Base-by-base conservation (phyloP, 805 yeast species). In the Grigorovia yakushimaensis region DNA sequence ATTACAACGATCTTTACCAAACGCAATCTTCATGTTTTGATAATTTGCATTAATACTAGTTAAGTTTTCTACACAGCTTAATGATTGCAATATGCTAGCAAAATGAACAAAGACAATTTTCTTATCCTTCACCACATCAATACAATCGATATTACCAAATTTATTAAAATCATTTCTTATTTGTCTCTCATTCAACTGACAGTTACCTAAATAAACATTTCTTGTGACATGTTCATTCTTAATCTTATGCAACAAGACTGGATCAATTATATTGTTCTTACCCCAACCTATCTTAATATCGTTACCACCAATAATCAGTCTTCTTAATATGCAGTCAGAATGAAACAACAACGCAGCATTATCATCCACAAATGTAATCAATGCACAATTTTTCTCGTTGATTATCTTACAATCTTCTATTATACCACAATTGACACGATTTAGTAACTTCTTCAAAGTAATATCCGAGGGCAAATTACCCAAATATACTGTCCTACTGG, bases 231-330 rank as follows among this genome's bases (percentile, higher is more conserved):
- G 86, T 54, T 87, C 91, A 52, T 85, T 78, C 48, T 81, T 79
- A 47, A 93, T 88, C 17, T 88, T 82, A 33, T 81, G 77, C 46
- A 79, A 70, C 6, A 91, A 89, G 7, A 83, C 73, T 1, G 94
- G 84, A 49, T 79, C 80, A 35, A 88, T 78, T 27, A 27, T 2
- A 7, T 15, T 33, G 38, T 88, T 79, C 54, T 84, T 84, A 19
- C 96, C 96, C 98, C 98, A 93, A 11, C 96, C 96, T 50, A 91
- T 77, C 59, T 88, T 78, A 48, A 89, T 78, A 58, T 86, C 95
- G 54, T 83, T 80, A 42, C 87, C 88, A 55, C 79, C 80, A 50
- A 93, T 84, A 39, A 82, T 78, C 52, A 89, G 72, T 61, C 89
- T 79, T 61, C 87, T 88, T 61, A 91, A 73, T 44, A 86, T 82